Conservation (phyloP, 2,329 filamentous ascomycete species). For the Botryosphaeria agaves region DNA sequence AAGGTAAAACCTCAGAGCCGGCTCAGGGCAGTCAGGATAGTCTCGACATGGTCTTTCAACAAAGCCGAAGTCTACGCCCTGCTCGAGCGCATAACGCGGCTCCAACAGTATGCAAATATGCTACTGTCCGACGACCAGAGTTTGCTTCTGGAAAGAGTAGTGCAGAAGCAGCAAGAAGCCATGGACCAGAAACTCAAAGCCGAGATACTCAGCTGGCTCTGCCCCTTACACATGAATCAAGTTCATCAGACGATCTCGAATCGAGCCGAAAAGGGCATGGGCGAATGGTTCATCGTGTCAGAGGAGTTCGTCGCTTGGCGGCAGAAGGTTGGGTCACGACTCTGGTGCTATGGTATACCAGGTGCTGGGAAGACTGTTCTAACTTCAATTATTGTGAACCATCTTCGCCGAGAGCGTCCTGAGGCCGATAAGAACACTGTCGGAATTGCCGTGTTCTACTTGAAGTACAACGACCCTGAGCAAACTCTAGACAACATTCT, state of each 20-base stretch:
- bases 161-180: slow-evolving; percentile 2
- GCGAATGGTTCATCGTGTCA: slow-evolving; percentile 3
- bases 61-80: slow-evolving; percentile 3
- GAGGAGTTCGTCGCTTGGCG: slow-evolving; percentile 1
- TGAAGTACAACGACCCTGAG: slow-evolving; percentile 5
- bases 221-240: slow-evolving; percentile 2
- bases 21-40: slow-evolving; percentile 1
- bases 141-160: slow-evolving; percentile 1
- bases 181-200: slow-evolving; percentile 1
- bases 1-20: slow-evolving; percentile 1
- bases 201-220: slow-evolving; percentile 2
- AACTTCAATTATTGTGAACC: slow-evolving; percentile 2
- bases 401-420: slow-evolving; percentile 2
- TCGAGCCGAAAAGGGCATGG: slow-evolving; percentile 1
- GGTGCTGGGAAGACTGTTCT: slow-evolving; percentile 4
- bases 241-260: slow-evolving; percentile 1
- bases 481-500: slow-evolving; percentile 3
- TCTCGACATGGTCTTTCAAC: slow-evolving; percentile 3
- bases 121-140: slow-evolving; percentile 2
- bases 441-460: slow-evolving; percentile 3
- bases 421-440: neutral
- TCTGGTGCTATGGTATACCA: slow-evolving; percentile 4
- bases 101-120: slow-evolving; percentile 2
- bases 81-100: slow-evolving; percentile 3
- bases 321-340: neutral